Base-by-base conservation (phyloP, 352 stramenopile species). In the Phytophthora multivora region DNA sequence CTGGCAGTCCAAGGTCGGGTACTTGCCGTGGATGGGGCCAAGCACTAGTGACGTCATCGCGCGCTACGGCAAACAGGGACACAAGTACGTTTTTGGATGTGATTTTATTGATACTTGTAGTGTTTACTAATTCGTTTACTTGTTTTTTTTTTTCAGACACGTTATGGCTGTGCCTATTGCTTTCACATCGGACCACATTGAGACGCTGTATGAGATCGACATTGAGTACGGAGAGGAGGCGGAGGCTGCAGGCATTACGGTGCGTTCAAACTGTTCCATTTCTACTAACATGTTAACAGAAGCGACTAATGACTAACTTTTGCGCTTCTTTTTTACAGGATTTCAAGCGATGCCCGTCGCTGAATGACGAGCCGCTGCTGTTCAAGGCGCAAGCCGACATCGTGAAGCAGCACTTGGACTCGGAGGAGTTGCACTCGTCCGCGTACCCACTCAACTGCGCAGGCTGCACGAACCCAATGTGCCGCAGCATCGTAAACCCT, bases 181-280 rank as follows among this genome's bases (percentile, higher is more conserved):
- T 43, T 99, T 99, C 78, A 98, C 98, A 21, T 98, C 90, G 47
- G 97, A 99, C 79, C 97, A 99, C 76, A 99, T 99, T 55, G 97
- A 99, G 74, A 99, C 97, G 31, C 86, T 99, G 39, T 98, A 99
- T 75, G 97, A 99, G 77, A 99, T 99, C 69, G 97, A 99, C 82
- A 98, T 99, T 63, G 97, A 99, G 77, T 99, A 99, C 75, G 83
- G 88, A 25, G 95, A 99, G 65, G 81, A 99, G 39, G 97, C 97
- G 10, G 57, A 98, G 43, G 91, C 98, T 50, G 91, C 82, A 59
- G 97, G 97, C 46, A 98, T 99, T 59, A 87, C 78, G 49, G 93
- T 89, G 45, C 38, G 71, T 76, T 51, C 13, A 7, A 40, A 40
- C 9, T 59, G 21, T 5, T 51, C 18, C 2, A 33, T 12, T 31